Conservation (phyloP, 768 basidiomycete species). For the Hemileccinum rubropunctum region DNA sequence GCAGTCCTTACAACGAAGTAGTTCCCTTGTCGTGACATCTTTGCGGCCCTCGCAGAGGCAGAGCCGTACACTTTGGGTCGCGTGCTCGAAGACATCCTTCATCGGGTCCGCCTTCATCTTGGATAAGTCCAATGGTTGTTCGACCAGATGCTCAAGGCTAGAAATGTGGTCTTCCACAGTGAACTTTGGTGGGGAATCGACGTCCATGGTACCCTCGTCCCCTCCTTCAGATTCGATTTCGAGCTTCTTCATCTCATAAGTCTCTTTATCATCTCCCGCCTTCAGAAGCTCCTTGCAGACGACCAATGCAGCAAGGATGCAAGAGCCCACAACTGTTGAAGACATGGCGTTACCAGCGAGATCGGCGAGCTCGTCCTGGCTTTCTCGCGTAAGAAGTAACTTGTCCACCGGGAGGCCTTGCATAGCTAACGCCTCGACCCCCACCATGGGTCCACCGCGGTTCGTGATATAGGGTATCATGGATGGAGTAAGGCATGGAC, state of each 20-base stretch:
- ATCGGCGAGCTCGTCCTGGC: constrained; percentile 90
- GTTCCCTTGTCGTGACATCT: constrained; percentile 63
- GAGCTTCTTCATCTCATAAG: constrained; percentile 65
- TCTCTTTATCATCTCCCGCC: constrained; percentile 58
- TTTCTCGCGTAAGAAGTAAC: constrained; percentile 87
- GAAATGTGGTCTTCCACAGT: constrained; percentile 53
- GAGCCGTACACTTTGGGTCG: constrained; percentile 69
- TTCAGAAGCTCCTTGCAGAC: constrained; percentile 65
- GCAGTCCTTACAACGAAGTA: constrained; percentile 76
- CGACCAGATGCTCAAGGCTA: constrained; percentile 66
- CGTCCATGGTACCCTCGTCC: constrained; percentile 45
- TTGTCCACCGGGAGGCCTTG: constrained; percentile 94
- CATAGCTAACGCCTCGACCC: constrained; percentile 88
- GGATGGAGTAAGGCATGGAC: constrained; percentile 89
- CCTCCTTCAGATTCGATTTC: constrained; percentile 27
- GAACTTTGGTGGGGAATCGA: constrained; percentile 36
- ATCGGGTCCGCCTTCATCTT: constrained; percentile 47
- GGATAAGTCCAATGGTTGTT: constrained; percentile 68
- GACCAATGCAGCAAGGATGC: constrained; percentile 80
- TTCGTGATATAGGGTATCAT: constrained; percentile 98
- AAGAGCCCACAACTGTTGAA: constrained; percentile 90
- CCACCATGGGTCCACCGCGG: constrained; percentile 94
- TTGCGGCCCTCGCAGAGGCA: constrained; percentile 91
- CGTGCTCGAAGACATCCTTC: constrained; percentile 55
- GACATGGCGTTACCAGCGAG: constrained; percentile 98